Evolutionary conservation across 768 basidiomycete genomes (phyloP), one percentile per base, ranked within the genome.

Genomic region (Scleroderma citrinum): DNA sequence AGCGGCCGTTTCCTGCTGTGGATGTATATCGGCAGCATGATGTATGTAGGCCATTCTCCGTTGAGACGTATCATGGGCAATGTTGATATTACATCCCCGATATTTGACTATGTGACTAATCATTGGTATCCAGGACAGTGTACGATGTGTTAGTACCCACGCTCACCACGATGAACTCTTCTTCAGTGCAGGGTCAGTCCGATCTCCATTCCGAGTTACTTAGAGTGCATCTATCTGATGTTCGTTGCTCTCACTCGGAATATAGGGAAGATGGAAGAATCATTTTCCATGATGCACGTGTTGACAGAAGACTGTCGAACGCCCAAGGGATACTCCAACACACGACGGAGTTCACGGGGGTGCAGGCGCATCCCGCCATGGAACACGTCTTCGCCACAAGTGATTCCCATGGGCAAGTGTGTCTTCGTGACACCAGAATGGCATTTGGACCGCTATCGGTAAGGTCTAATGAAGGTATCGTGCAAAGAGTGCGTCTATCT

Each of bases 381-480:
- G 79, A 83, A 32, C 73, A 87, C 55, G 59, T 88, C 42, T 89
- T 91, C 53, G 76, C 75, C 5, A 85, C 82, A 3, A 78, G 81
- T 48, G 83, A 87, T 53, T 68, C 59, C 11, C 64, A 58, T 14
- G 86, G 87, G 4, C 64, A 66, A 20, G 81, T 88, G 3, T 80
- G 75, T 55, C 76, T 91, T 49, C 78, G 85, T 14, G 87, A 91
- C 62, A 67, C 69, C 14, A 73, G 87, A 12, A 88, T 87, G 83
- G 77, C 84, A 0, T 90, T 88, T 63, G 82, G 83, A 17, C 71
- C 81, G 38, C 56, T 63, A 17, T 63, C 63, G 16, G 62, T 61
- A 11, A 64, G 80, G 31, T 70, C 74, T 2, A 63, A 70, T 16
- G 62, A 76, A 12, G 85, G 85, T 0, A 69, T 84, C 1, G 78